Evolutionary conservation across 768 basidiomycete species (phyloP).

Genomic region (Mrakia hoshinonis): DNA sequence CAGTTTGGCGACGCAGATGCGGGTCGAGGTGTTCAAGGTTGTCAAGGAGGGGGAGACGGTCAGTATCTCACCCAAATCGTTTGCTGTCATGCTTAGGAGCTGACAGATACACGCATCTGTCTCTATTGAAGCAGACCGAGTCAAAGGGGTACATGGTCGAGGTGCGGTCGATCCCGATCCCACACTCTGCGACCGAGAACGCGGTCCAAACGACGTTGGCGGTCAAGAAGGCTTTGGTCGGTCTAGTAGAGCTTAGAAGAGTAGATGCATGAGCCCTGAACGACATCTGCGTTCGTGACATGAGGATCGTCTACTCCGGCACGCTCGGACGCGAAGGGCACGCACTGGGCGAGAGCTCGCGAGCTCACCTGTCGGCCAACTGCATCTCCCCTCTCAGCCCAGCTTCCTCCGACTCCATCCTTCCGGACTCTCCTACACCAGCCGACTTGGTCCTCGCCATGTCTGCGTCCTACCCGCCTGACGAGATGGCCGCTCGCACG

Average conservation of each 20-base stretch:
- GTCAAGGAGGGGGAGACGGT: background rate
- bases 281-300: too few species aligned
- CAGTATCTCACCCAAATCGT: too few species aligned
- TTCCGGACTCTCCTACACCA: background rate
- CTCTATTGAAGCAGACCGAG: background rate
- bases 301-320: too few species aligned
- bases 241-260: conserved; percentile 18
- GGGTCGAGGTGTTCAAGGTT: conserved; percentile 18
- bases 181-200: background rate
- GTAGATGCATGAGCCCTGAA: conserved; percentile 1
- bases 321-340: background rate
- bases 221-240: conserved; percentile 15
- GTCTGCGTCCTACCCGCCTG: background rate
- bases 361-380: background rate
- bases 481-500: background rate
- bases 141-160: conserved; percentile 16
- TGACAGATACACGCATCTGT: too few species aligned
- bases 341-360: background rate
- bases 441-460: background rate
- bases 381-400: background rate
- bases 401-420: background rate
- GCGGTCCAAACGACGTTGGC: conserved; percentile 7
- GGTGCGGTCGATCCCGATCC: conserved; percentile 14
- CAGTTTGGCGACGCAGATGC: background rate
- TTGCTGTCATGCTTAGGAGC: background rate